These are phyloP conservation scores for Gilbertella persicaria DNA, from an alignment of 371 early-diverging fungal species.

Conservation along the genomic window DNA sequence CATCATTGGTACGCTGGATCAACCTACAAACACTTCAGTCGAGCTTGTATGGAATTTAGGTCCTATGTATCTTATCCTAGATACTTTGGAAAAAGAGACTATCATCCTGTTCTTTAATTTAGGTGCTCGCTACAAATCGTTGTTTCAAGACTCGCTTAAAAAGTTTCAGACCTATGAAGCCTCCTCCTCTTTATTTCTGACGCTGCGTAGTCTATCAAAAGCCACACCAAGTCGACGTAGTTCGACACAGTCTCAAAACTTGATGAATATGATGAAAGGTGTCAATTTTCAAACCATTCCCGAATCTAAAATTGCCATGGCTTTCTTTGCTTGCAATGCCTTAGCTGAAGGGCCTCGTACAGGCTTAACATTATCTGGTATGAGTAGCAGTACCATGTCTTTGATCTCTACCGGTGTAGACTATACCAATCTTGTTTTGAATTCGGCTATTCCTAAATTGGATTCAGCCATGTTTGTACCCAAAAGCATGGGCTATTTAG, in stretches of 20 bases:
- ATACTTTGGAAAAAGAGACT: slow-evolving; percentile 59
- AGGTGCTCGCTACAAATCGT: slow-evolving; percentile 64
- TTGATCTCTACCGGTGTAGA: slow-evolving; percentile 19
- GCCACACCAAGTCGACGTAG: slow-evolving; percentile 18
- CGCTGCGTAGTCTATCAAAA: slow-evolving; percentile 46
- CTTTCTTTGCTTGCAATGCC: slow-evolving; percentile 63
- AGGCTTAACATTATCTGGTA: slow-evolving; percentile 40
- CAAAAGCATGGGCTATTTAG: slow-evolving; percentile 49
- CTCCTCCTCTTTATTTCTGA: slow-evolving; percentile 58
- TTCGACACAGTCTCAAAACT: slow-evolving; percentile 32
- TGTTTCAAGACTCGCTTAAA: slow-evolving; percentile 68
- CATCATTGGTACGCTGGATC: slow-evolving; percentile 45
- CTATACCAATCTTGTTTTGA: slow-evolving; percentile 48
- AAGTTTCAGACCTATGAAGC: slow-evolving; percentile 75
- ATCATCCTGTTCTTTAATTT: slow-evolving; percentile 64
- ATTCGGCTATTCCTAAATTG: slow-evolving; percentile 63
- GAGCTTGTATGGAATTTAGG: slow-evolving; percentile 68
- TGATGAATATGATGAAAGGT: slow-evolving; percentile 60
- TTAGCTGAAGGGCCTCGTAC: slow-evolving; percentile 49
- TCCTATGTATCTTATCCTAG: slow-evolving; percentile 66
- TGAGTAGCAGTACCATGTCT: slow-evolving; percentile 31
- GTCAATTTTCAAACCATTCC: slow-evolving; percentile 49
- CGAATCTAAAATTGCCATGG: slow-evolving; percentile 67
- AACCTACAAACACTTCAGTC: slow-evolving; percentile 7
- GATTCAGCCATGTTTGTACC: slow-evolving; percentile 50